A percentile compares a stretch with the other conserved stretches of the same genome.
phyloP scores from a whole-genome alignment of 306 rosid genomes.

The Vigna hirtella region DNA sequence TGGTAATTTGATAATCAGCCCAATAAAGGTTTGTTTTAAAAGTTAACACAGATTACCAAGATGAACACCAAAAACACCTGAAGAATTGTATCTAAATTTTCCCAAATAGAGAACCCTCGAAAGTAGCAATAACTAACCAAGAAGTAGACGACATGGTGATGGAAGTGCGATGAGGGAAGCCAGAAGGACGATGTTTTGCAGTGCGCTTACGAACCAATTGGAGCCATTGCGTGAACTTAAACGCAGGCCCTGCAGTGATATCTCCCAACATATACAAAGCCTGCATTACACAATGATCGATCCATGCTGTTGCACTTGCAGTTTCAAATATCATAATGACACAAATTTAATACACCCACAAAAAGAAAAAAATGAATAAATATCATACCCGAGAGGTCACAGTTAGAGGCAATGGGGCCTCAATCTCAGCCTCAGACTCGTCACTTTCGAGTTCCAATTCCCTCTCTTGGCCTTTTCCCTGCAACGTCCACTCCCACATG shows the following conservation, averaged over 20 bases:
- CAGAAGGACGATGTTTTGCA: conserved; percentile 64
- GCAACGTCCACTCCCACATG: conserved; percentile 50
- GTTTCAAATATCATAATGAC: conserved; percentile 20
- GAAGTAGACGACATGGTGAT: conserved; percentile 56
- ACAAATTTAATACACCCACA: not conserved
- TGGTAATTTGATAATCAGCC: not conserved
- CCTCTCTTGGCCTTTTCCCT: conserved; percentile 60
- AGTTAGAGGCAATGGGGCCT: conserved; percentile 75
- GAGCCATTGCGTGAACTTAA: conserved; percentile 88
- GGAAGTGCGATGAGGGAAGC: conserved; percentile 61
- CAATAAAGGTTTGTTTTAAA: not conserved
- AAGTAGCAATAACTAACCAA: conserved; percentile 49
- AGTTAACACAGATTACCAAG: not conserved
- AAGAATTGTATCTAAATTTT: not conserved
- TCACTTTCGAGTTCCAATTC: conserved; percentile 54
- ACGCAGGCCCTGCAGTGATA: conserved; percentile 80
- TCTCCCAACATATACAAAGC: conserved; percentile 90
- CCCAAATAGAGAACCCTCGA: too few species aligned
- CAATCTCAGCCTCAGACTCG: conserved; percentile 50
- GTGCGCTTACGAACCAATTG: conserved; percentile 90
- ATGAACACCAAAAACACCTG: not conserved
- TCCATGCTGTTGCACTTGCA: not conserved
- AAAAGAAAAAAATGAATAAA: too few species aligned
- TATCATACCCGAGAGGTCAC: conserved; percentile 75
- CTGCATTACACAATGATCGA: conserved; percentile 53